These are phyloP conservation scores for Inga laurina DNA, from an alignment of 306 rosid genomes.

Conservation along the genomic window DNA sequence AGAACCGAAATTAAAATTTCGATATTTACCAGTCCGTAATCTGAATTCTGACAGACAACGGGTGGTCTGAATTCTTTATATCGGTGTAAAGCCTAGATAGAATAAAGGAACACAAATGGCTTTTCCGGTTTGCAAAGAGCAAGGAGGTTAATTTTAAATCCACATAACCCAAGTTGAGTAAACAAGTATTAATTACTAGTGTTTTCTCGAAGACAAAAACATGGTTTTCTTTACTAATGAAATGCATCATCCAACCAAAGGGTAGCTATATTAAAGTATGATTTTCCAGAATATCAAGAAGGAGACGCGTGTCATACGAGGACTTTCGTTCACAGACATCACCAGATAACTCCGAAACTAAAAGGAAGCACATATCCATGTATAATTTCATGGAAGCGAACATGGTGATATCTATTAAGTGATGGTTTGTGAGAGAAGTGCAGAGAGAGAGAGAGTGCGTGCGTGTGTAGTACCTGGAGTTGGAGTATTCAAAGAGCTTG, in stretches of 20 bases:
- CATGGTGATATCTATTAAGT: background rate
- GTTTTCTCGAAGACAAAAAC: background rate
- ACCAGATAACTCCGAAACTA: background rate
- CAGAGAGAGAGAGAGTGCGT: too few relatives aligned
- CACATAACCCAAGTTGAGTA: background rate
- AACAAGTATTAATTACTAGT: background rate
- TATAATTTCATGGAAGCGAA: background rate
- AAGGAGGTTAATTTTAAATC: background rate
- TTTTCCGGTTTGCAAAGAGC: background rate
- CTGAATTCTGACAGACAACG: background rate
- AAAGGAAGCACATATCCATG: too few relatives aligned
- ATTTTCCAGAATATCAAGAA: constrained; percentile 10
- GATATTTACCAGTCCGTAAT: background rate
- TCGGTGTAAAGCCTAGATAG: background rate
- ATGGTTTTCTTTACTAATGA: background rate
- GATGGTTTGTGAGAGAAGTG: background rate
- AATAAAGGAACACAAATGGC: background rate
- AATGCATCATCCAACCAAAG: background rate
- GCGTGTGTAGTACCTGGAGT: constrained; percentile 28
- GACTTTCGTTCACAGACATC: constrained; percentile 25
- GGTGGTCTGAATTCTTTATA: background rate
- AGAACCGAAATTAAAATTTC: background rate
- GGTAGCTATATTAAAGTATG: background rate
- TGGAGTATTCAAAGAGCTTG: constrained; percentile 40
- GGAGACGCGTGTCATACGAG: constrained; percentile 28